Evolutionary conservation across 257 asterid genomes (phyloP).

Genomic region (Nicotiana undulata): DNA sequence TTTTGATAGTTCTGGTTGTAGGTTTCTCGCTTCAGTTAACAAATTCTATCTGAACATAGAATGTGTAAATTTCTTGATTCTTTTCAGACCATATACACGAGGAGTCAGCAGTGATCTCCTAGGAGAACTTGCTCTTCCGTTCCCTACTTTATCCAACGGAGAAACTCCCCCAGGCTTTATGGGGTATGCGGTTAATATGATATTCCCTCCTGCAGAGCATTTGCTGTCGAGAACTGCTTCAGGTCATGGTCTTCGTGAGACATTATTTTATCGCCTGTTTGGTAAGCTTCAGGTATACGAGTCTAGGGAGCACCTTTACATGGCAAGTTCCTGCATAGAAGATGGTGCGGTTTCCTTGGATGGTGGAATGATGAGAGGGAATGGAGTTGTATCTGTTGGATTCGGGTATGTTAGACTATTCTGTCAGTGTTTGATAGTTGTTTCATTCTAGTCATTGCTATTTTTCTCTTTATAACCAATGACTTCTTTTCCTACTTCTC

Average conservation of each 20-base stretch:
- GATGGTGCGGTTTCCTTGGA: slow-evolving; percentile 57
- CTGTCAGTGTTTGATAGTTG: not conserved
- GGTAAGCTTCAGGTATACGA: slow-evolving; percentile 65
- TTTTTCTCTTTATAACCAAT: not conserved
- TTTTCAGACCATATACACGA: slow-evolving; percentile 28
- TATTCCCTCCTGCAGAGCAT: slow-evolving; percentile 19
- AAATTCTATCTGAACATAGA: not conserved
- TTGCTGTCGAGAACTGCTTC: slow-evolving; percentile 24
- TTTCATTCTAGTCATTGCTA: not conserved
- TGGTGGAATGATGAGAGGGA: slow-evolving; percentile 49
- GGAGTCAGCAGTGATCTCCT: slow-evolving; percentile 19
- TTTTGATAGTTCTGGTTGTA: not conserved
- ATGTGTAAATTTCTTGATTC: not conserved
- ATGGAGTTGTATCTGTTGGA: slow-evolving; percentile 38
- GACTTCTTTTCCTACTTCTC: not conserved
- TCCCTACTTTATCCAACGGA: slow-evolving; percentile 41
- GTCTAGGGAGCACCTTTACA: slow-evolving; percentile 31
- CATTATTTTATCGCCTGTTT: slow-evolving; percentile 47
- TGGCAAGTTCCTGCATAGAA: slow-evolving; percentile 38
- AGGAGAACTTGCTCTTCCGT: slow-evolving; percentile 24
- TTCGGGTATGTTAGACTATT: slow-evolving; percentile 25
- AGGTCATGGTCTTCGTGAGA: slow-evolving; percentile 47
- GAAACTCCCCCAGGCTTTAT: slow-evolving; percentile 39
- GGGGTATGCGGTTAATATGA: slow-evolving; percentile 52
- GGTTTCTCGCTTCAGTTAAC: not conserved